Conservation (phyloP, 106 monocot species). For the Dendrobium catenatum region DNA sequence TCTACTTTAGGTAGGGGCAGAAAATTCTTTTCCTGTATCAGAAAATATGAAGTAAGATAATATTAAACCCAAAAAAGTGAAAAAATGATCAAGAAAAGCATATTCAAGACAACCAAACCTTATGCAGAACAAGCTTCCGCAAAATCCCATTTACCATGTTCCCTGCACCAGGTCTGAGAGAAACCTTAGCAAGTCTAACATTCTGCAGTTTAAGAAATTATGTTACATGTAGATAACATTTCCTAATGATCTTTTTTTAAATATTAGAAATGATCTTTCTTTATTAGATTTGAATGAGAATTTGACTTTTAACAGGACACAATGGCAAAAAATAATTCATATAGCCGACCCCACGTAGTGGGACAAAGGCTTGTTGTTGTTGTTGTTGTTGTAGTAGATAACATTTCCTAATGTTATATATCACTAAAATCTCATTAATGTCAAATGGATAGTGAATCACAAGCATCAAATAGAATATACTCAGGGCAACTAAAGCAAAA, state of each 20-base stretch:
- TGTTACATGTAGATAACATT: constrained; percentile 9
- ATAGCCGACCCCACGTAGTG: too few relatives aligned
- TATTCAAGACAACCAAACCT: constrained; percentile 37
- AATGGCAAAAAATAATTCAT: too few relatives aligned
- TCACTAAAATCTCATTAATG: background rate
- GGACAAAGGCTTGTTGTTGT: too few relatives aligned
- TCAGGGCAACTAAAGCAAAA: background rate
- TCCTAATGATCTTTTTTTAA: too few relatives aligned
- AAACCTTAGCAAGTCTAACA: constrained; percentile 87
- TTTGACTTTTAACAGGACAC: too few relatives aligned
- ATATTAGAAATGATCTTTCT: background rate
- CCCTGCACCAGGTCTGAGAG: constrained; percentile 94
- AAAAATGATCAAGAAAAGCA: background rate
- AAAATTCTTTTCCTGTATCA: constrained; percentile 60
- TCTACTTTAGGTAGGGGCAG: constrained; percentile 82
- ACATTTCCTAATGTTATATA: background rate
- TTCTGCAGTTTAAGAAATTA: constrained; percentile 48
- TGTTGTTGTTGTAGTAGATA: background rate
- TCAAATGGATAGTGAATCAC: background rate
- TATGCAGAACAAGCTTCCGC: constrained; percentile 57
- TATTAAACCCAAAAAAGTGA: background rate
- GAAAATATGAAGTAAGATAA: constrained; percentile 2
- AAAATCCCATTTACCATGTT: constrained; percentile 94
- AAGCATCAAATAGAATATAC: background rate
- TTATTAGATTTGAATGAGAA: too few relatives aligned